A percentile compares a stretch with the other conserved stretches of the same genome.
phyloP scores from a whole-genome alignment of 345 rosid species.

The Hibiscus syriacus region DNA sequence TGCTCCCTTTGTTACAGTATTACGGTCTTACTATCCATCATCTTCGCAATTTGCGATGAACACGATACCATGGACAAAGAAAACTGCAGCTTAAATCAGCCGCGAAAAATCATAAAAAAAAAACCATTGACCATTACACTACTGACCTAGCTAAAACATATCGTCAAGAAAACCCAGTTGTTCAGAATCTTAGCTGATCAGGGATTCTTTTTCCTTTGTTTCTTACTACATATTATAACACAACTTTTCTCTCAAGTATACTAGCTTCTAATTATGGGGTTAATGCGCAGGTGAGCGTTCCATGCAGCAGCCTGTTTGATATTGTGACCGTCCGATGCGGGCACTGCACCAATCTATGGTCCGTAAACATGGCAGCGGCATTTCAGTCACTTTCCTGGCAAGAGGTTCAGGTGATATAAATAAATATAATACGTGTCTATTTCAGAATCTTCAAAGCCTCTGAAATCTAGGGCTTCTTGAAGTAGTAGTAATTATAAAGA shows the following conservation, averaged over 20 bases:
- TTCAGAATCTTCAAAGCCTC: conserved; percentile 19
- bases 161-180: background rate
- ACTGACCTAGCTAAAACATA: too few species aligned
- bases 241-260: background rate
- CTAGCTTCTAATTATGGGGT: background rate
- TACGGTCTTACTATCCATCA: too few species aligned
- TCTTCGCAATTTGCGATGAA: too few species aligned
- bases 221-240: background rate
- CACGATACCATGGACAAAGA: too few species aligned
- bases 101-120: too few species aligned
- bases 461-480: conserved; percentile 33
- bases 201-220: background rate
- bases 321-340: conserved; percentile 97
- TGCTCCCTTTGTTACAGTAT: too few species aligned
- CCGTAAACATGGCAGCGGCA: conserved; percentile 95
- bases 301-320: conserved; percentile 80
- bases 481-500: conserved; percentile 3
- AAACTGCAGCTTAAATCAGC: too few species aligned
- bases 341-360: conserved; percentile 92
- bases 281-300: conserved; percentile 78
- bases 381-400: conserved; percentile 79
- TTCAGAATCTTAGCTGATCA: conserved; percentile 1
- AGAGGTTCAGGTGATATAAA: conserved; percentile 50
- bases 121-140: too few species aligned
- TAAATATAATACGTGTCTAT: conserved; percentile 1